Evolutionary conservation across 73 alveolate genomes (phyloP).

Genomic region (Loxodes magnus): DNA sequence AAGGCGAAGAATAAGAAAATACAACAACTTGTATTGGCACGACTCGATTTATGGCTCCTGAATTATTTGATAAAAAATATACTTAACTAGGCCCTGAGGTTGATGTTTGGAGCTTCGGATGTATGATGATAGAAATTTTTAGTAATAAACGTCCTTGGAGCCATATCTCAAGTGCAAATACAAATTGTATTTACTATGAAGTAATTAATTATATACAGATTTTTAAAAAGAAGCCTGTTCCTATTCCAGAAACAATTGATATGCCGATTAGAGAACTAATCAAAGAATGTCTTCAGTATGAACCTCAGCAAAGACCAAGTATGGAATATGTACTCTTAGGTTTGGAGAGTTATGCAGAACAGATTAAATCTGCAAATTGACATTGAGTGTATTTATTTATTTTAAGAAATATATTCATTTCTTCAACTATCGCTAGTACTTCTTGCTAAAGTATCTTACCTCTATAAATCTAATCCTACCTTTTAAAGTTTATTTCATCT

Average conservation of each 20-base stretch:
- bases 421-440: no score
- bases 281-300: background rate
- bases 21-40: constrained; percentile 4
- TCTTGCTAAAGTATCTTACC: no score
- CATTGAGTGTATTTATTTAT: no score
- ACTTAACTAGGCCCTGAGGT: background rate
- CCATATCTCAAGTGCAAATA: background rate
- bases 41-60: constrained; percentile 10
- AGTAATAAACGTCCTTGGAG: constrained; percentile 7
- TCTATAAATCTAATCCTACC: no score
- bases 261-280: background rate
- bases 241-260: constrained; percentile 1
- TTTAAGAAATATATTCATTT: no score
- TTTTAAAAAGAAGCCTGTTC: background rate
- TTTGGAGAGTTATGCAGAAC: no score
- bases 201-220: no score
- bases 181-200: constrained; percentile 7
- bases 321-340: background rate
- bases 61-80: background rate
- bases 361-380: no score
- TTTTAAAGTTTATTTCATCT: no score
- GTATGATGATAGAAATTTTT: background rate
- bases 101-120: constrained; percentile 4
- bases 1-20: constrained; percentile 2
- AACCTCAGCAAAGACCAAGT: background rate